A percentile compares a stretch with the other conserved stretches of the same genome.
phyloP scores from a whole-genome alignment of 2,329 filamentous ascomycete genomes.

The Pseudogymnoascus sp. region DNA sequence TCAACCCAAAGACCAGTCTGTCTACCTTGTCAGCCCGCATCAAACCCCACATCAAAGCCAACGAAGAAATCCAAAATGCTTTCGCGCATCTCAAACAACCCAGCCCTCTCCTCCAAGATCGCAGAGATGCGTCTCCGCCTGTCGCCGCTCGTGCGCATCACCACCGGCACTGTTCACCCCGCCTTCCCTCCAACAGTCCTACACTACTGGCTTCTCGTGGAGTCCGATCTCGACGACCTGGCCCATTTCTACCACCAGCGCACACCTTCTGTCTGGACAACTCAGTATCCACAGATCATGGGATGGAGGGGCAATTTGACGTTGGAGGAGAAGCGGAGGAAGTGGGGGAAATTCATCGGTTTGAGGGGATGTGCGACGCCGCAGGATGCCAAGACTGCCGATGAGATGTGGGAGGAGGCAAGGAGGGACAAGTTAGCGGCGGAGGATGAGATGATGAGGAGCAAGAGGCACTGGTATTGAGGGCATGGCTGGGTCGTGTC shows the following conservation, averaged over 20 bases:
- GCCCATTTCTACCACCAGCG: constrained; percentile 68
- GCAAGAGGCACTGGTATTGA: not conserved
- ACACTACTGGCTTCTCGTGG: constrained; percentile 66
- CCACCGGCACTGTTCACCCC: constrained; percentile 54
- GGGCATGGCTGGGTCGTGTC: not conserved
- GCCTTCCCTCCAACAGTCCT: constrained; percentile 59
- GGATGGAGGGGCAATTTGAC: constrained; percentile 47
- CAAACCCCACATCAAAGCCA: too few relatives aligned
- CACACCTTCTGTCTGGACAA: constrained; percentile 45
- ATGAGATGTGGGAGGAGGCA: constrained; percentile 35
- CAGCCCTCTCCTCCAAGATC: constrained; percentile 53
- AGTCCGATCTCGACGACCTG: constrained; percentile 59
- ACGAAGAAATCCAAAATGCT: not conserved
- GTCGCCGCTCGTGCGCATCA: constrained; percentile 57
- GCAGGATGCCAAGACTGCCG: constrained; percentile 17
- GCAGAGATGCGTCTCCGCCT: constrained; percentile 57
- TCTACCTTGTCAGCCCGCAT: not conserved
- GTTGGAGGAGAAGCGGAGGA: constrained; percentile 57
- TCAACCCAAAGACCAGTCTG: not conserved
- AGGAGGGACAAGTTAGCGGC: not conserved
- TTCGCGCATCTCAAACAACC: constrained; percentile 31
- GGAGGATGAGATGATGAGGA: constrained; percentile 6
- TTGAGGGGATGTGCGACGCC: constrained; percentile 54
- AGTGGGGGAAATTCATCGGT: constrained; percentile 67
- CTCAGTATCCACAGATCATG: constrained; percentile 61